Conservation (phyloP, 23 red algal genomes). For the Cyanidium caldarium region DNA sequence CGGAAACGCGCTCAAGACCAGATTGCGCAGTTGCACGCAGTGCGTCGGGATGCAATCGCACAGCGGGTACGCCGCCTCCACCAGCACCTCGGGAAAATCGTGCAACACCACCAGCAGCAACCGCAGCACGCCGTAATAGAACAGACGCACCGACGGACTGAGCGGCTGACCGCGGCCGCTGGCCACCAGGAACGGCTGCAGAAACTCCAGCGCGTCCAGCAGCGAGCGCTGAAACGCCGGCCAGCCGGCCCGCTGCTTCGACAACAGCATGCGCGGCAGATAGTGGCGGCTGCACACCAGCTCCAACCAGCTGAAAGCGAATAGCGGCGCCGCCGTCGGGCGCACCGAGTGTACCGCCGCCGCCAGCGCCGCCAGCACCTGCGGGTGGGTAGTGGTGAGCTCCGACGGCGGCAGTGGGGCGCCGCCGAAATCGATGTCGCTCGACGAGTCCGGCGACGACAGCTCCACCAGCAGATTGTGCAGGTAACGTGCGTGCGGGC, state of each 20-base stretch:
- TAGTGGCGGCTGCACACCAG: conserved; percentile 47
- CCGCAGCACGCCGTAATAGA: conserved; percentile 70
- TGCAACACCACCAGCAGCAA: conserved; percentile 71
- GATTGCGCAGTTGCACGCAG: conserved; percentile 82
- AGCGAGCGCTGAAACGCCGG: conserved; percentile 55
- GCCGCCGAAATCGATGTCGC: too few relatives aligned
- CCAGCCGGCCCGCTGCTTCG: conserved; percentile 25
- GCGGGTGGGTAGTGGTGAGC: conserved; percentile 3
- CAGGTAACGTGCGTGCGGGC: neutral
- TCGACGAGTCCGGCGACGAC: neutral
- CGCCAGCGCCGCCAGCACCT: conserved; percentile 24
- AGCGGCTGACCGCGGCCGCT: conserved; percentile 15
- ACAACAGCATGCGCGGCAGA: conserved; percentile 43
- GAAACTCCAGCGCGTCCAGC: conserved; percentile 43
- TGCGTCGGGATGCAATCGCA: conserved; percentile 46
- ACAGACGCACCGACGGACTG: conserved; percentile 22
- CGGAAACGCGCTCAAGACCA: conserved; percentile 75
- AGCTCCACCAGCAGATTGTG: neutral
- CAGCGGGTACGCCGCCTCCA: conserved; percentile 53
- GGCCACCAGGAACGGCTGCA: conserved; percentile 28
- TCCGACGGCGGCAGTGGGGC: neutral
- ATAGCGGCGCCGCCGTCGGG: conserved; percentile 37
- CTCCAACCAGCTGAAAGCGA: conserved; percentile 87
- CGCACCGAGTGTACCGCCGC: conserved; percentile 40
- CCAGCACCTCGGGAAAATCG: conserved; percentile 94